Evolutionary conservation across 441 rosid genomes (phyloP), one percentile per base, ranked within the genome.

Genomic region (Pelargonium australe): DNA sequence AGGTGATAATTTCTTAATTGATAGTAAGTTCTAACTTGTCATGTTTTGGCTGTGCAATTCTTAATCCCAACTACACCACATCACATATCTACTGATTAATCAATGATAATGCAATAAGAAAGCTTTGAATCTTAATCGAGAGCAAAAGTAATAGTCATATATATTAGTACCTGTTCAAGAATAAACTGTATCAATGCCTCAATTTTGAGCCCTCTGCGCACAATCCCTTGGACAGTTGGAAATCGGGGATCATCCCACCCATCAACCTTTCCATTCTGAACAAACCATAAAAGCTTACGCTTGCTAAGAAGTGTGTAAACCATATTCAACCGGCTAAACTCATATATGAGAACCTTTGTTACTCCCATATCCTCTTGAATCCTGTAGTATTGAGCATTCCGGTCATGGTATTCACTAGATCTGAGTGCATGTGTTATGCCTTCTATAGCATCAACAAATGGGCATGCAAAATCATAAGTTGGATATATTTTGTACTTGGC

Each of bases 181-280:
- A 94, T 91, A 75, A 94, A 94, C 57, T 91, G 96, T 28, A 91
- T 86, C 72, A 94, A 64, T 57, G 97, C 97, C 76, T 89, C 99
- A 11, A 94, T 70, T 76, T 88, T 89, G 63, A 91, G 78, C 65
- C 99, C 97, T 78, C 97, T 82, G 7, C 95, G 95, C 9, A 91
- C 96, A 64, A 94, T 94, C 65, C 99, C 97, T 79, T 88, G 97
- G 37, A 94, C 99, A n/a, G 99, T 94, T 16, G 97, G 97, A 74
- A 94, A 88, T 2, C 99, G 92, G 51, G 97, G 89, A 81, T 94
- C 99, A 79, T 94, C 99, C 99, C 99, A 94, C 49, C 96, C 97
- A 67, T 89, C 95, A 68, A 94, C 99, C 77, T 87, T 84, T 70
- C 91, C 84, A 40, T 87, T 80, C 71, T 94, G 87, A 65, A 89